Evolutionary conservation across 305 asterid species (phyloP).

Genomic region (Plantago lanceolata): DNA sequence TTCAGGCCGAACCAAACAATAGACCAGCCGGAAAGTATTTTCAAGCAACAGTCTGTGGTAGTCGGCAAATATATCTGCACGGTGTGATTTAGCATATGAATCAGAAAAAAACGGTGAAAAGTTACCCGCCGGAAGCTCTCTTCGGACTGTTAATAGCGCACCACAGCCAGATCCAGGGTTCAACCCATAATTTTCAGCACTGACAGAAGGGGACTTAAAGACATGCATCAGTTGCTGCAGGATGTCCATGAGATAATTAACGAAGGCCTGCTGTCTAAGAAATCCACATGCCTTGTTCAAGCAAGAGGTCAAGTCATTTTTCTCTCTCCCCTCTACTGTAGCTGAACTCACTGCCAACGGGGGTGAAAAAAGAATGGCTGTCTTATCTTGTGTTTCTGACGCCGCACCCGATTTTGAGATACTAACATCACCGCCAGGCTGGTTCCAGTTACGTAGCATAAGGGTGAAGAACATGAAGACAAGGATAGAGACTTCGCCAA

Average conservation of each 20-base stretch:
- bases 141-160: conserved; percentile 72
- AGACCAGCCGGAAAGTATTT: conserved; percentile 85
- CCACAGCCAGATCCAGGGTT: conserved; percentile 89
- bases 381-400: conserved; percentile 64
- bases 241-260: conserved; percentile 93
- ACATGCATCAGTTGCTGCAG: conserved; percentile 83
- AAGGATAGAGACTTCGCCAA: conserved; percentile 87
- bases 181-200: conserved; percentile 54
- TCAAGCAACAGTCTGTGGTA: conserved; percentile 80
- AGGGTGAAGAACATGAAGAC: conserved; percentile 92
- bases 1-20: conserved; percentile 96
- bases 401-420: conserved; percentile 56
- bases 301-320: conserved; percentile 55
- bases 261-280: conserved; percentile 82
- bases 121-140: conserved; percentile 97
- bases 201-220: conserved; percentile 69
- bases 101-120: conserved; percentile 94
- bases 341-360: conserved; percentile 48
- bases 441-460: conserved; percentile 99
- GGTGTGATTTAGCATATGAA: conserved; percentile 92
- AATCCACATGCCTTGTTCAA: conserved; percentile 68
- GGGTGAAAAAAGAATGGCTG: conserved; percentile 41
- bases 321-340: conserved; percentile 59
- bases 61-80: conserved; percentile 86
- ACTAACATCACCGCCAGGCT: conserved; percentile 73